Base-by-base conservation (phyloP, 139 green algal species). In the Coelastrella sp. region DNA sequence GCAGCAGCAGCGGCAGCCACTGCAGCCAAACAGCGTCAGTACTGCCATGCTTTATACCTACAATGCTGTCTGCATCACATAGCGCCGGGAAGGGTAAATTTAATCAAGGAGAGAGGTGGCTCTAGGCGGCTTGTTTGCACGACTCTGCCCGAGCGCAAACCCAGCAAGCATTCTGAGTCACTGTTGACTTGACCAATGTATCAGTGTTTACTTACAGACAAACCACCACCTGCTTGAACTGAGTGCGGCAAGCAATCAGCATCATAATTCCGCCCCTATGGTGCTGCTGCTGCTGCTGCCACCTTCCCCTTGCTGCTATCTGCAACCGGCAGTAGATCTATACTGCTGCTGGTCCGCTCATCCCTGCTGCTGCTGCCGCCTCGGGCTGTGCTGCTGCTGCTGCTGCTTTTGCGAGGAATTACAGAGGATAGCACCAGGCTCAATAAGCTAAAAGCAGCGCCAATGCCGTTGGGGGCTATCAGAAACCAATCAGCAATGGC, bases 311-410 rank as follows among this genome's bases (percentile, higher is more conserved):
- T 13, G 61, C 11, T 71, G 10, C 8, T 32, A 23, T 23, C 68
- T 5, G 16, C 4, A 32, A 76, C 17, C 8, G 68, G 68, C 54
- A 76, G 68, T 3, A 76, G 17, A 22, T 76, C 68, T 32, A 3
- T 8, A 32, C 16, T 8, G 22, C 17, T 23, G 2, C 14, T 6
- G n/a, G 68, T 17, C 8, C 7, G 7, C 2, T 14, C 17, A 76
- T 22, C 17, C 16, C 7, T 23, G 5, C 68, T 47, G 5, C 17
- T 76, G 68, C 68, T 76, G 16, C 16, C 22, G 68, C 68, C 19
- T 20, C 74, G 13, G 74, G n/a, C 56, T 20, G 20, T 59, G 60
- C 80, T 86, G 80, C 60, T 86, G n/a, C 80, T 86, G 80, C 80
- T 60, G 80, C 80, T 75, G 58, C 22, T 16, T 59, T 5, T 60